Conservation (phyloP, 805 yeast genomes). For the Sungouiella blattae region DNA sequence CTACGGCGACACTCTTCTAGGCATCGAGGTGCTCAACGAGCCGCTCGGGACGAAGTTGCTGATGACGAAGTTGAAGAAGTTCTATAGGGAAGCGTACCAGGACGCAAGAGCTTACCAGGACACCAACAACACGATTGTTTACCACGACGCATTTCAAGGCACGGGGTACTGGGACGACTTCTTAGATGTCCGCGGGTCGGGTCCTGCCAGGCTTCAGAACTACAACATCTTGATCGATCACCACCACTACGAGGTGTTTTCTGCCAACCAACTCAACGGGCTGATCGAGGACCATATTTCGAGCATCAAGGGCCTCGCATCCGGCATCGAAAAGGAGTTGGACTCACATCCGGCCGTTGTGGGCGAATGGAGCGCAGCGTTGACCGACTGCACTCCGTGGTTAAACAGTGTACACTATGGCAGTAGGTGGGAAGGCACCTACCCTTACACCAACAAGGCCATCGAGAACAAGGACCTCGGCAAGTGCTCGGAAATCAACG, state of each 20-base stretch:
- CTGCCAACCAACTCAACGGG: conserved; percentile 19
- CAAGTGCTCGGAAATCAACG: conserved; percentile 37
- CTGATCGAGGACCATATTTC: conserved; percentile 29
- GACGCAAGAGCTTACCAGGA: conserved; percentile 29
- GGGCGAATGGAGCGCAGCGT: conserved; percentile 79
- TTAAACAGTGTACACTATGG: conserved; percentile 11
- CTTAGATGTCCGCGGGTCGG: conserved; percentile 19
- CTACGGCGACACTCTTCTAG: conserved; percentile 12
- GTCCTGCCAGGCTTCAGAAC: conserved; percentile 17
- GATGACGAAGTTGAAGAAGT: conserved; percentile 20
- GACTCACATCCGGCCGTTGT: conserved; percentile 72
- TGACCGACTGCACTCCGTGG: conserved; percentile 35
- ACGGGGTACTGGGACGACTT: conserved; percentile 54
- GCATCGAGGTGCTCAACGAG: conserved; percentile 16
- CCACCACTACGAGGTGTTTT: conserved; percentile 39
- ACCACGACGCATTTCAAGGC: conserved; percentile 64
- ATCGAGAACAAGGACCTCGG: conserved; percentile 29
- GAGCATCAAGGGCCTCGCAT: conserved; percentile 28
- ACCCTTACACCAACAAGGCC: conserved; percentile 9
- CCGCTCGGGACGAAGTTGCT: conserved; percentile 12
- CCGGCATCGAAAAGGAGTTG: conserved; percentile 22
- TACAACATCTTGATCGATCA: conserved; percentile 40
- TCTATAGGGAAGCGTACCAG: conserved; percentile 27
- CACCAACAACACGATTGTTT: conserved; percentile 43
- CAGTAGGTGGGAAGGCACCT: conserved; percentile 12